Evolutionary conservation across 768 basidiomycete genomes (phyloP), one percentile per base, ranked within the genome.

Genomic region (Cystobasidium tubakii): DNA sequence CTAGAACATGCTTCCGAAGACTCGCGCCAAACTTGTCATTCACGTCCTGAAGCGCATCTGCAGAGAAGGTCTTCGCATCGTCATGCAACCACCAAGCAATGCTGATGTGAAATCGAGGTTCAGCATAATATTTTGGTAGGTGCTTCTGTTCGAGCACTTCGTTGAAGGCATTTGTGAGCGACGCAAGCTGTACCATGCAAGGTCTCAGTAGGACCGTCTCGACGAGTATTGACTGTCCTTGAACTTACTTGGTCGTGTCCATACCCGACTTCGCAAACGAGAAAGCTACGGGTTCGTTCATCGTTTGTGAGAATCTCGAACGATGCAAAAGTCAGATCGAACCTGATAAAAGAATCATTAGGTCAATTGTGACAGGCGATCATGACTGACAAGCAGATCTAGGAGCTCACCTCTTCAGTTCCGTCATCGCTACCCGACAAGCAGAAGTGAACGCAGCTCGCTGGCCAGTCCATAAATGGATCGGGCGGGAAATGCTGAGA

Each of bases 71-170:
- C 76, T 90, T 83, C 23, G 81, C 79, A 21, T 84, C 82, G 72
- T 89, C 86, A 1, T 84, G 85, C 54, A 92, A 83, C 17, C 88
- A 87, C 93, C 94, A 96, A 12, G 88, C 91, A 69, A 96, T 87
- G 1, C 92, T 94, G 15, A 89, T 85, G 79, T 97, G 94, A 78
- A 93, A 96, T 55, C 88, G 86, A 23, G 94, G 92, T 34, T 86
- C 82, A 39, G 83, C 78, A 81, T 97, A 95, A 81, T 91, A 96
- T 71, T 86, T 85, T 76, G 88, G 87, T 76, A 94, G 89, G 66
- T 88, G 87, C 39, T 91, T 82, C 1, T 81, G 79, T 33, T 82
- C 82, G 57, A 95, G 82, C 7, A 84, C 82, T 0, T 89, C 88
- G 3, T 84, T 83, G 50, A 96, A 81, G 27, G 83, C 82, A 62